These are phyloP conservation scores for Setaria italica DNA, from an alignment of 202 grass and related monocot genomes.

Conservation along the genomic window DNA sequence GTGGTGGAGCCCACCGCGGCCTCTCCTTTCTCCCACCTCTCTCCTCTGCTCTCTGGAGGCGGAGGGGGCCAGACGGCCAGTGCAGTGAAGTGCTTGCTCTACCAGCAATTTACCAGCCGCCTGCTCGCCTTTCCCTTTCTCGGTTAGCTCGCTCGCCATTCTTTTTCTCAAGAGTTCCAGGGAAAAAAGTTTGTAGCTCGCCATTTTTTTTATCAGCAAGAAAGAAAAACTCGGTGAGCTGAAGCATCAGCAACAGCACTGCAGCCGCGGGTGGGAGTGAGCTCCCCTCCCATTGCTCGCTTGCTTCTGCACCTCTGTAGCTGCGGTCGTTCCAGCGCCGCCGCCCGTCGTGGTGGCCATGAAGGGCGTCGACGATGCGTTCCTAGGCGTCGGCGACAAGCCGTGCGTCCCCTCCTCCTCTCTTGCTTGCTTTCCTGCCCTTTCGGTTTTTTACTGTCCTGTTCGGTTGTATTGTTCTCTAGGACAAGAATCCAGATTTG, in stretches of 20 bases:
- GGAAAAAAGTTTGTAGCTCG: background rate
- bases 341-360: slow-evolving; percentile 39
- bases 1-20: background rate
- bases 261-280: background rate
- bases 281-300: background rate
- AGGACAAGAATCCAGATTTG: slow-evolving; percentile 38
- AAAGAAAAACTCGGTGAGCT: background rate
- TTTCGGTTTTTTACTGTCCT: background rate
- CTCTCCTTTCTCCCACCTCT: background rate
- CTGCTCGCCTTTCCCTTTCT: slow-evolving; percentile 51
- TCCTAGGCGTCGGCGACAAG: slow-evolving; percentile 80
- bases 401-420: slow-evolving; percentile 43
- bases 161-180: background rate
- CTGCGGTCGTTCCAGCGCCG: background rate
- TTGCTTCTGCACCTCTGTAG: background rate
- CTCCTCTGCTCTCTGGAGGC: background rate
- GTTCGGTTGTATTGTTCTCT: background rate
- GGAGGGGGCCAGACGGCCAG: background rate
- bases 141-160: background rate
- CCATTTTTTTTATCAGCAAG: background rate
- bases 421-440: background rate
- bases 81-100: slow-evolving; percentile 29
- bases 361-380: slow-evolving; percentile 84
- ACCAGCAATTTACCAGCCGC: slow-evolving; percentile 55
- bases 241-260: background rate